Evolutionary conservation across 768 basidiomycete genomes (phyloP), one percentile per base, ranked within the genome.

Genomic region (Cubamyces lactineus): DNA sequence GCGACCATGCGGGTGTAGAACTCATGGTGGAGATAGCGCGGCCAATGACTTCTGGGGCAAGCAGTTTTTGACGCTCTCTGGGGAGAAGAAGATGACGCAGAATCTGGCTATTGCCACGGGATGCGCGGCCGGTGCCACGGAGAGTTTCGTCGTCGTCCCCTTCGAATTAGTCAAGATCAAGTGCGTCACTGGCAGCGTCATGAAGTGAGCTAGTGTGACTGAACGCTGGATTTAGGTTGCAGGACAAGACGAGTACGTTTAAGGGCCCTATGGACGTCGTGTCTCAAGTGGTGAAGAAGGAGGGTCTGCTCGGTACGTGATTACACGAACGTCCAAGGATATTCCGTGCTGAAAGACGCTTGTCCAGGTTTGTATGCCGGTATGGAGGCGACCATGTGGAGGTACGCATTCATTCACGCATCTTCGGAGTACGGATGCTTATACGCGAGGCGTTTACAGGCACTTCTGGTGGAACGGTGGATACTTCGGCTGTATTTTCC

Each of bases 371-470:
- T 98, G 24, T 98, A 98, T 71, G 86, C 86, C 23, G 96, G 97
- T 39, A 96, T 98, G 91, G 97, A 98, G 73, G 85, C 94, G 13
- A 98, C 96, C 2, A 96, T 98, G 78, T 98, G 96, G 96, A 85
- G 96, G 92, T 92, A 57, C 39, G 77, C 21, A 34, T n/a, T 54
- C 46, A n/a, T 48, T 43, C 45, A 26, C 26, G 34, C 49, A 9
- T 9, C 34, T 9, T 34, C 9, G 34, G 34, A 11, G 34, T 34
- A 34, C 34, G 28, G 16, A 3, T 6, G 30, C 41, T 42, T 28
- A 60, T 53, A 56, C 40, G 39, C 34, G 53, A 28, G 53, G 53
- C 17, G 50, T 41, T 47, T 42, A 45, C 49, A 92, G 90, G 69
- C 92, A 95, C 68, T 68, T 93, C 30, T 89, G 86, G 83, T 96